Evolutionary conservation across 169 alveolate species (phyloP).

Genomic region (Babesia divergens): DNA sequence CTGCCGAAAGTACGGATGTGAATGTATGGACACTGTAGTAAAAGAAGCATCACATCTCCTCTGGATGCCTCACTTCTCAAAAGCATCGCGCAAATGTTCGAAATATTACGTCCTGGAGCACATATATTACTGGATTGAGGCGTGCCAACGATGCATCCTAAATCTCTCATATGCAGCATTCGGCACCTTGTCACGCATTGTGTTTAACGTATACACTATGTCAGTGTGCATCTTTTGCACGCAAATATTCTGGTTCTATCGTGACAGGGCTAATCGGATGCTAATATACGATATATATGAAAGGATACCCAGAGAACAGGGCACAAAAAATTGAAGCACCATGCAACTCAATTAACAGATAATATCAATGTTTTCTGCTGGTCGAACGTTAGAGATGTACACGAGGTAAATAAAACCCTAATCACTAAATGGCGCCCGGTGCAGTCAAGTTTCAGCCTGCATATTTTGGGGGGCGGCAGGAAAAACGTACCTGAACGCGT

Average conservation of each 20-base stretch:
- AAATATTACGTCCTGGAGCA: background rate
- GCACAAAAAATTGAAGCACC: background rate
- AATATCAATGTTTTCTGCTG: conserved; percentile 11
- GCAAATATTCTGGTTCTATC: conserved; percentile 15
- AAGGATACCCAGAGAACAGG: background rate
- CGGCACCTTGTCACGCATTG: background rate
- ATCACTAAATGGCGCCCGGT: conserved; percentile 2
- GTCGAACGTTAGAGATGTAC: background rate
- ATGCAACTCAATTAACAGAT: background rate
- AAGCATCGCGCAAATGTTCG: background rate
- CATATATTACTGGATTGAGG: background rate
- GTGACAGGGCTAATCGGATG: background rate
- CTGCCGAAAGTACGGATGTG: conserved; percentile 30
- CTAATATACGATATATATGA: background rate
- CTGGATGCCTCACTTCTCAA: conserved; percentile 10
- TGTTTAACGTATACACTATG: conserved; percentile 20
- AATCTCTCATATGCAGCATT: background rate
- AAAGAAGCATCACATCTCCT: background rate
- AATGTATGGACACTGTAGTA: background rate
- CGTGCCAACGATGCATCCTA: background rate
- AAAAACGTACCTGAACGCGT: conserved; percentile 38
- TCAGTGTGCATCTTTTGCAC: background rate
- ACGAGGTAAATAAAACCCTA: conserved; percentile 6
- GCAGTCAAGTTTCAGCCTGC: conserved; percentile 1
- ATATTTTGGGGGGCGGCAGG: background rate